A percentile compares a stretch with the other conserved stretches of the same genome.
Conservation (phyloP, 768 basidiomycete genomes). For the Leccinum boreale region DNA sequence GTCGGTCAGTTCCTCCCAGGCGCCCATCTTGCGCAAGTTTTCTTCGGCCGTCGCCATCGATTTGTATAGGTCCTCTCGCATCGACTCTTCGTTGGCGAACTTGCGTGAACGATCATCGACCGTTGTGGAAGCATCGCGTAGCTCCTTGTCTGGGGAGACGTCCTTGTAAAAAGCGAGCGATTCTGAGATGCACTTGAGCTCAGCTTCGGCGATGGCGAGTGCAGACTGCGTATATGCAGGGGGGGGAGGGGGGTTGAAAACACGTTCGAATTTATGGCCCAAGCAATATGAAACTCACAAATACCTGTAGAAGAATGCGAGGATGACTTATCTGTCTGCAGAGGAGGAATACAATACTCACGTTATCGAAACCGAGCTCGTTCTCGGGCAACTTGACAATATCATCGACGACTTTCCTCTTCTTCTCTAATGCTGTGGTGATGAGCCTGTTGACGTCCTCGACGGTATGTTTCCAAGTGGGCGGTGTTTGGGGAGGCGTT, state of each 20-base stretch:
- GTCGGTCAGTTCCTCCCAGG: conserved; percentile 55
- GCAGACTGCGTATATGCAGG: conserved; percentile 38
- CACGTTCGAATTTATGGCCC: neutral
- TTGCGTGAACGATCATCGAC: conserved; percentile 71
- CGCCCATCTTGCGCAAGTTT: conserved; percentile 60
- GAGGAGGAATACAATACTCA: conserved; percentile 32
- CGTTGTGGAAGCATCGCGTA: conserved; percentile 79
- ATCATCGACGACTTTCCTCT: conserved; percentile 53
- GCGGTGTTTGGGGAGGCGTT: conserved; percentile 63
- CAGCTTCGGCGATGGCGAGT: conserved; percentile 60
- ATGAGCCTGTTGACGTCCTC: conserved; percentile 57
- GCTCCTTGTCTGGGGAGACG: conserved; percentile 66
- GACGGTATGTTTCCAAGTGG: conserved; percentile 62
- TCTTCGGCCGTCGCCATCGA: conserved; percentile 68
- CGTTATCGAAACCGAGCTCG: conserved; percentile 65
- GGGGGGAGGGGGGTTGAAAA: conserved; percentile 10
- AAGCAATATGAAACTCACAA: conserved; percentile 47
- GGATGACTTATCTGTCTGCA: neutral
- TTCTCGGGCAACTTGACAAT: conserved; percentile 55
- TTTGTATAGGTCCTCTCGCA: conserved; percentile 78
- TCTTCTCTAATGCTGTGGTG: conserved; percentile 53
- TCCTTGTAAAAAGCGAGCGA: conserved; percentile 80
- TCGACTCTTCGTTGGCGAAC: conserved; percentile 71
- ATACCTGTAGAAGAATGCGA: conserved; percentile 46
- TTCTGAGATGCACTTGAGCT: conserved; percentile 48